Evolutionary conservation across 305 asterid species (phyloP).

Genomic region (Rubia occidens): DNA sequence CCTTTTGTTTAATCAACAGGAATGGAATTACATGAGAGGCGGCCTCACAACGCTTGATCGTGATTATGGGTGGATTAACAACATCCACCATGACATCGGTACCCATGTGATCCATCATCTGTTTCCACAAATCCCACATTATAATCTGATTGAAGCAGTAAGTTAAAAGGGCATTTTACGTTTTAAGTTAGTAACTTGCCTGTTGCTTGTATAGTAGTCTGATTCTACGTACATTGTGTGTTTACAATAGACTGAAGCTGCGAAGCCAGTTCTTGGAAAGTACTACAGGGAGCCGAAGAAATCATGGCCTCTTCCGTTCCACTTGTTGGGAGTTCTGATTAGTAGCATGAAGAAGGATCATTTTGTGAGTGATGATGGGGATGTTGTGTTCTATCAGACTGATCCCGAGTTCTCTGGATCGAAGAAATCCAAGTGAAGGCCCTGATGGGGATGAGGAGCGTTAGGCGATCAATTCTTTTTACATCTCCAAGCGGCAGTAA

Average conservation of each 20-base stretch:
- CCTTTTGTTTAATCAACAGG: constrained; percentile 30
- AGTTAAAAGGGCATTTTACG: constrained; percentile 18
- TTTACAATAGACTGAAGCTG: constrained; percentile 59
- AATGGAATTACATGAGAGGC: constrained; percentile 90
- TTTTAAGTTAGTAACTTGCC: background rate
- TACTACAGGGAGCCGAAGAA: constrained; percentile 73
- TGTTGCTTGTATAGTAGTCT: background rate
- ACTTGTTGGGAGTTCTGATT: constrained; percentile 45
- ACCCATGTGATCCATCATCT: constrained; percentile 95
- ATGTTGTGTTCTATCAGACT: constrained; percentile 61
- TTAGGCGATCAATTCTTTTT: constrained; percentile 14
- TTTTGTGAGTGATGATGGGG: constrained; percentile 68
- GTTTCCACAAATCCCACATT: constrained; percentile 95
- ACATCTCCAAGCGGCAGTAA: background rate
- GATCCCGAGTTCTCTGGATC: constrained; percentile 32
- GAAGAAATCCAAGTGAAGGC: constrained; percentile 15
- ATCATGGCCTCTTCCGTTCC: constrained; percentile 65
- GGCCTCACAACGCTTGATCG: constrained; percentile 93
- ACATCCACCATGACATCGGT: constrained; percentile 93
- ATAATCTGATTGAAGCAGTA: constrained; percentile 81
- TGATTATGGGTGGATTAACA: constrained; percentile 84
- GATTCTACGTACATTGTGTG: background rate
- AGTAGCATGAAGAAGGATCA: constrained; percentile 61
- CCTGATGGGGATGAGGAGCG: background rate
- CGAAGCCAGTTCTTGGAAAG: constrained; percentile 61